Base-by-base conservation (phyloP, 139 green algal genomes). In the Auxenochlorella pyrenoidosa region DNA sequence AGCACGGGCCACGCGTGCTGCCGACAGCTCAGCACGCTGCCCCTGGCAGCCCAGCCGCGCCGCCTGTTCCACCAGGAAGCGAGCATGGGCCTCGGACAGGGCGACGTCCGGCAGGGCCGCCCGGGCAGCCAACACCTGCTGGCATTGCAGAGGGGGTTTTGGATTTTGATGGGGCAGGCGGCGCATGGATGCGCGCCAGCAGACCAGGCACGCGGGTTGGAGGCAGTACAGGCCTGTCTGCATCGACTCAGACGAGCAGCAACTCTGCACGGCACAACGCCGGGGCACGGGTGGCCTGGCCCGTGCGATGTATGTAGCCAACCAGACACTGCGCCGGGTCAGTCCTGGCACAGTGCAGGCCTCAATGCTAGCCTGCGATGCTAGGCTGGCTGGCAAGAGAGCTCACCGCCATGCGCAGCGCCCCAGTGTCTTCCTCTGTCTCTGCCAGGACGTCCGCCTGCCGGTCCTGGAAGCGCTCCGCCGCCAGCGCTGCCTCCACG, bases 21-120 rank as follows among this genome's bases (percentile, higher is more conserved):
- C 98, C 93, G 97, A 99, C 77, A 99, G 92, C 94, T 99, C 98
- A 21, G 98, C 96, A 59, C 98, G 93, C 91, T 99, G 98, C 24
- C 98, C 97, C 79, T 84, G 78, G 72, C 97, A 94, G 30, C 92
- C 91, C 22, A 97, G 98, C 26, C 97, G 93, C 30, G 94, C 86
- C 24, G 95, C 93, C 92, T 99, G 97, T 85, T 96, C 94, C 68
- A 99, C 98, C 41, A 99, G 90, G 86, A 99, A 99, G 75, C 93
- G 88, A 32, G 98, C 94, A 84, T 91, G 85, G 15, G 47, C 10
- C 47, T 54, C 60, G 30, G 19, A 30, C 66, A 73, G 34, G 65
- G 24, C 8, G 22, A n/a, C 65, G 15, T 54, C 47, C 8, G 65
- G 22, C 47, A 54, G 47, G 8, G 10, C 8, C 47, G 6, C 47